Conservation (phyloP, 2,329 filamentous ascomycete genomes). For the Paracamarosporium sp. region DNA sequence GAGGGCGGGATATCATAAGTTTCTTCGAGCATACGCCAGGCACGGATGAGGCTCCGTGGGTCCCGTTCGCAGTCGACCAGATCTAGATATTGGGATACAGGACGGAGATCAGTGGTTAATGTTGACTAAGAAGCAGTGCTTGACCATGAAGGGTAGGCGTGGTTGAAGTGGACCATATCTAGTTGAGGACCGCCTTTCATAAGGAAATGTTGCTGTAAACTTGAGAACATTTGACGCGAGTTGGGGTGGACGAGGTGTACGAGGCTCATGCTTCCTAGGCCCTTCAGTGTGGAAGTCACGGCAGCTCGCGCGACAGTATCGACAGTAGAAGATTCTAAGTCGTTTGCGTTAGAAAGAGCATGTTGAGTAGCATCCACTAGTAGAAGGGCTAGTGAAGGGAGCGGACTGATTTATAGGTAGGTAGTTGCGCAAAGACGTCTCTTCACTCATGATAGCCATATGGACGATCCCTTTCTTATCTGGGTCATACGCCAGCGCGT, state of each 20-base stretch:
- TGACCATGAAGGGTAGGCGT: constrained; percentile 13
- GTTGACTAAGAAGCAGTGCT: constrained; percentile 11
- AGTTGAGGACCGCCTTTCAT: neutral
- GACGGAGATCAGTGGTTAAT: constrained; percentile 7
- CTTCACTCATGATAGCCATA: constrained; percentile 13
- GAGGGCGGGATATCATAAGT: constrained; percentile 8
- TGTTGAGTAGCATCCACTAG: neutral
- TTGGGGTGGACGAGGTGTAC: neutral
- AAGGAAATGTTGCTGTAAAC: neutral
- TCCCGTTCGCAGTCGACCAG: constrained; percentile 3
- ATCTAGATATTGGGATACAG: constrained; percentile 10
- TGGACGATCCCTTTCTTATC: constrained; percentile 13
- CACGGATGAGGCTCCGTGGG: constrained; percentile 9
- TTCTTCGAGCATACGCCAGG: constrained; percentile 14
- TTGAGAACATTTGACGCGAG: neutral
- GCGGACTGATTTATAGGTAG: constrained; percentile 7
- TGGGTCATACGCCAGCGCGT: constrained; percentile 13
- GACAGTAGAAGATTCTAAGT: neutral
- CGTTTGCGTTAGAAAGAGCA: neutral
- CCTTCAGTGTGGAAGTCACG: neutral
- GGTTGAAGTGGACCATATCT: constrained; percentile 9
- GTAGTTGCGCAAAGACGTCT: neutral
- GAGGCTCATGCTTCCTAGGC: constrained; percentile 6
- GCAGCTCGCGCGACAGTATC: constrained; percentile 1
- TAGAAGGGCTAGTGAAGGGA: neutral